phyloP scores from a whole-genome alignment of 805 yeast species.

The Starmera dryadoides region DNA sequence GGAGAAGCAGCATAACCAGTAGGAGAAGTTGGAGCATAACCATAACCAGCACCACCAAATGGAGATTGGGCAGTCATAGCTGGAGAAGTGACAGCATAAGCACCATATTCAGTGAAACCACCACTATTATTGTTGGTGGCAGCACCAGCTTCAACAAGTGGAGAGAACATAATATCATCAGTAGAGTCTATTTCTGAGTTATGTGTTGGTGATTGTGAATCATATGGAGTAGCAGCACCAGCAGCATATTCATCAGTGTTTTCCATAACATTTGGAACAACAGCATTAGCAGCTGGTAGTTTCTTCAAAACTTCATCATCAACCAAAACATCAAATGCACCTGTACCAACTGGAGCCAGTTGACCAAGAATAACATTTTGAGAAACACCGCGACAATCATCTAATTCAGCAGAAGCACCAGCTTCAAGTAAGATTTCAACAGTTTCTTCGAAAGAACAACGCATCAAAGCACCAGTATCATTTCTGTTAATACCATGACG shows the following conservation, averaged over 20 bases:
- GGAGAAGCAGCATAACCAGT: slow-evolving; percentile 48
- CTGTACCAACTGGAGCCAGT: slow-evolving; percentile 98
- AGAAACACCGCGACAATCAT: slow-evolving; percentile 97
- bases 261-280: slow-evolving; percentile 32
- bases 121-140: slow-evolving; percentile 82
- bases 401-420: slow-evolving; percentile 95
- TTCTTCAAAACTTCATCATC: slow-evolving; percentile 79
- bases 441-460: slow-evolving; percentile 98
- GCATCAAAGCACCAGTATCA: slow-evolving; percentile 98
- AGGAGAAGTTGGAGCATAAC: slow-evolving; percentile 42
- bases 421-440: slow-evolving; percentile 97
- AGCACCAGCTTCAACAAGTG: slow-evolving; percentile 81
- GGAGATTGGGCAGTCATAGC: slow-evolving; percentile 43
- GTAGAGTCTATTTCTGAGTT: slow-evolving; percentile 56
- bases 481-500: slow-evolving; percentile 99
- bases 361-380: slow-evolving; percentile 97
- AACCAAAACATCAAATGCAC: slow-evolving; percentile 91
- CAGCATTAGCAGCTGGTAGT: slow-evolving; percentile 25
- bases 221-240: slow-evolving; percentile 92
- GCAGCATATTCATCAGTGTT: slow-evolving; percentile 29
- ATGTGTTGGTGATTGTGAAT: slow-evolving; percentile 50
- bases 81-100: slow-evolving; percentile 58
- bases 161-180: slow-evolving; percentile 86
- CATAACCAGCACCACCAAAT: slow-evolving; percentile 27
- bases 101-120: slow-evolving; percentile 50